Conservation (phyloP, 2,329 filamentous ascomycete genomes). For the Curvularia hawaiiensis region DNA sequence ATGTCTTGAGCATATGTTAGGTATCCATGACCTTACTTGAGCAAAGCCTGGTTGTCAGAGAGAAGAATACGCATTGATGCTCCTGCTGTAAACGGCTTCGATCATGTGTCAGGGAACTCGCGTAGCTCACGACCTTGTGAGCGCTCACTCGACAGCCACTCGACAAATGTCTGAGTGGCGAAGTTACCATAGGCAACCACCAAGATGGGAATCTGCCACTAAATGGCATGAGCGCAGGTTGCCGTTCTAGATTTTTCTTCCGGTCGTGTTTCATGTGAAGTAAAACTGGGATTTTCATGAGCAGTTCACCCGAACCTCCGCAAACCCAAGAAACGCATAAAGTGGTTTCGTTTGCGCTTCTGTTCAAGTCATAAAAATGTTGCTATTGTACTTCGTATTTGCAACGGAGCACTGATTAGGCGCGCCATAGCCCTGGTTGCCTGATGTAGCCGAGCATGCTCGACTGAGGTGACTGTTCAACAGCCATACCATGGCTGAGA, state of each 20-base stretch:
- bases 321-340: not conserved
- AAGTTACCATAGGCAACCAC: not conserved
- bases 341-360: not conserved
- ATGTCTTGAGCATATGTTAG: not conserved
- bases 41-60: not conserved
- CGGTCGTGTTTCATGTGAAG: not conserved
- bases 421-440: not conserved
- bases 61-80: not conserved
- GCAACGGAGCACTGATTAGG: not conserved
- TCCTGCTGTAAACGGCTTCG: not conserved
- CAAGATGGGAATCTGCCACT: not conserved
- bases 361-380: not conserved
- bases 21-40: not conserved
- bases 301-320: not conserved
- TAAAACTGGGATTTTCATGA: not conserved
- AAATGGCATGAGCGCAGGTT: conserved; percentile 1
- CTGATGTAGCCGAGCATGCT: not conserved
- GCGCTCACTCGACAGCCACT: not conserved
- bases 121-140: not conserved
- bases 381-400: not conserved
- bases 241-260: not conserved
- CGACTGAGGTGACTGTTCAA: no score
- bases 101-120: not conserved
- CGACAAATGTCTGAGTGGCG: not conserved
- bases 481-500: not conserved